phyloP scores from a whole-genome alignment of 768 basidiomycete genomes.

The Nevesoporus exiguus region DNA sequence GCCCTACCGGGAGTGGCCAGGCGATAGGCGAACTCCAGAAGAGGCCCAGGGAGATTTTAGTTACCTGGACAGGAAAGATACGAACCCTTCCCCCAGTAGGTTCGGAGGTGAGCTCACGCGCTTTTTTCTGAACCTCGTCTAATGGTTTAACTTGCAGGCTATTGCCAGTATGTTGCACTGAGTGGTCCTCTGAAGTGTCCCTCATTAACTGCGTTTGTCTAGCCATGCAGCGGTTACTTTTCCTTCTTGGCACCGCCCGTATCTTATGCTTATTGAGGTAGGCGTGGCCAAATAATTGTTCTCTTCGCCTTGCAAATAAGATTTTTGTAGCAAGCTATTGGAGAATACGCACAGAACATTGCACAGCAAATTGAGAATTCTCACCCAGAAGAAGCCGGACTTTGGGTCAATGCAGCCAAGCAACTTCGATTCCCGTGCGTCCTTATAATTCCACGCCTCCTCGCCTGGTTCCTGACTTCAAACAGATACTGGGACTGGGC shows the following conservation, averaged over 20 bases:
- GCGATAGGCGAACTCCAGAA: constrained; percentile 16
- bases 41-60: constrained; percentile 19
- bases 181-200: background rate
- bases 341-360: constrained; percentile 23
- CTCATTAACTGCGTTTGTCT: background rate
- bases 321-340: constrained; percentile 25
- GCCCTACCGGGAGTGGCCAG: constrained; percentile 24
- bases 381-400: constrained; percentile 15
- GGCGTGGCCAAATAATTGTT: background rate
- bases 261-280: constrained; percentile 27
- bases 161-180: constrained; percentile 23
- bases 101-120: constrained; percentile 21
- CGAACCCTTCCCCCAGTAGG: constrained; percentile 21
- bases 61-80: constrained; percentile 24
- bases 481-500: constrained; percentile 32
- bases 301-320: background rate
- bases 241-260: constrained; percentile 28
- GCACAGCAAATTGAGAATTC: constrained; percentile 24
- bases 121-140: background rate
- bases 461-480: background rate
- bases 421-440: constrained; percentile 29
- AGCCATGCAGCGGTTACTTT: constrained; percentile 24
- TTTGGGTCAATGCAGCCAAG: constrained; percentile 20
- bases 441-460: background rate
- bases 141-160: constrained; percentile 11